A percentile compares a stretch with the other conserved stretches of the same genome.
phyloP scores from a whole-genome alignment of 1,284 basidiomycete species.

The Rhodofomes roseus region DNA sequence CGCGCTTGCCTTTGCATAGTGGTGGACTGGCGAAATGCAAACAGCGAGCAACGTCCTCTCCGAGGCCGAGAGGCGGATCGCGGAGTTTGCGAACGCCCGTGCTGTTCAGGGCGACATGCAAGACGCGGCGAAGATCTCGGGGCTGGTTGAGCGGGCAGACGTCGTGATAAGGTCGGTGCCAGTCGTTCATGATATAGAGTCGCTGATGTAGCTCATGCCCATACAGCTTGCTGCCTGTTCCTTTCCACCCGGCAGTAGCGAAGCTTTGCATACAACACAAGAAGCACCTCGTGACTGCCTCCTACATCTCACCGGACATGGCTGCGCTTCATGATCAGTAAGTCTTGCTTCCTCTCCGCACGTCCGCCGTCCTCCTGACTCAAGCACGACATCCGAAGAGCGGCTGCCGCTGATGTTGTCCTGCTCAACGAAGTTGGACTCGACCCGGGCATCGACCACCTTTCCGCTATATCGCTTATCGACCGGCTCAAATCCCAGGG shows the following conservation, averaged over 20 bases:
- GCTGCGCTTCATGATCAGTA: constrained; percentile 61
- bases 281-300: constrained; percentile 89
- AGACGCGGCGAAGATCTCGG: constrained; percentile 45
- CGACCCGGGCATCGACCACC: constrained; percentile 96
- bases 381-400: constrained; percentile 42
- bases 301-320: constrained; percentile 88
- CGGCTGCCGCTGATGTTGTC: constrained; percentile 64
- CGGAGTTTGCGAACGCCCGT: constrained; percentile 53
- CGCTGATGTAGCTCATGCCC: neutral
- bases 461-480: constrained; percentile 81
- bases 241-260: constrained; percentile 77
- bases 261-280: constrained; percentile 70
- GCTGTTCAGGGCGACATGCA: constrained; percentile 63
- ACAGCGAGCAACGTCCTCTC: constrained; percentile 71
- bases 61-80: constrained; percentile 58
- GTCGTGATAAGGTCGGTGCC: constrained; percentile 63
- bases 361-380: neutral
- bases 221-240: constrained; percentile 72
- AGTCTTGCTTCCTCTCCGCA: constrained; percentile 16
- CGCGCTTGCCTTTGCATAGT: constrained; percentile 9
- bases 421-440: constrained; percentile 92
- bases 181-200: too few relatives aligned
- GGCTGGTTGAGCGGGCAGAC: constrained; percentile 56
- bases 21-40: neutral
- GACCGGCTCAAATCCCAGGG: constrained; percentile 52